These are phyloP conservation scores for Tolypocladium paradoxum DNA, from an alignment of 2,329 filamentous ascomycete species.

Conservation along the genomic window DNA sequence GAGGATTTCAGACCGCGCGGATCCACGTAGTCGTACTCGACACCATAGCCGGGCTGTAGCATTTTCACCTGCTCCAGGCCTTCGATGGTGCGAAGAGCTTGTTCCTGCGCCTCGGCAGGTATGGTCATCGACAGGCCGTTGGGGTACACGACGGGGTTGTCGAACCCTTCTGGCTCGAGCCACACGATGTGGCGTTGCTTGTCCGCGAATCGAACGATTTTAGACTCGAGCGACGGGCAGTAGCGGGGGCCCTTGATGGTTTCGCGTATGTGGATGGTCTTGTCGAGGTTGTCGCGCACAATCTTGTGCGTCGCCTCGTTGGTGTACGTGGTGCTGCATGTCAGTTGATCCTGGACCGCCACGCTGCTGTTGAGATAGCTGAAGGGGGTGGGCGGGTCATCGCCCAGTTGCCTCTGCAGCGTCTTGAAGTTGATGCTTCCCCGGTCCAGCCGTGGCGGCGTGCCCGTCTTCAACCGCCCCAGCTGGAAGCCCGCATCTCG, in stretches of 20 bases:
- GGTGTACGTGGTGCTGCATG: constrained; percentile 82
- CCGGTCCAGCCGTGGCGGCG: constrained; percentile 75
- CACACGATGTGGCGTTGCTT: constrained; percentile 81
- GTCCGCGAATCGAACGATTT: constrained; percentile 77
- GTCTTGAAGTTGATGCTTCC: constrained; percentile 69
- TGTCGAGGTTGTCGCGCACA: constrained; percentile 81
- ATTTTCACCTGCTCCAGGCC: constrained; percentile 84
- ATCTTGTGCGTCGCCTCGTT: constrained; percentile 75
- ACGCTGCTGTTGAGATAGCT: constrained; percentile 79
- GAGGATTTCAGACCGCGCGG: constrained; percentile 80
- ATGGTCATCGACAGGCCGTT: constrained; percentile 98
- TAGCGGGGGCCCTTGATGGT: constrained; percentile 90
- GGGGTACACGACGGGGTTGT: constrained; percentile 83
- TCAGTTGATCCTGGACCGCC: constrained; percentile 67
- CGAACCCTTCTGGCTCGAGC: constrained; percentile 93
- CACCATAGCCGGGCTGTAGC: constrained; percentile 91
- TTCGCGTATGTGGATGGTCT: constrained; percentile 92
- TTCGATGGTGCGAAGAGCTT: constrained; percentile 74
- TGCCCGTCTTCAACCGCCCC: constrained; percentile 89
- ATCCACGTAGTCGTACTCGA: constrained; percentile 98
- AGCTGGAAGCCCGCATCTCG: constrained; percentile 80
- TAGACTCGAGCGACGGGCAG: constrained; percentile 90
- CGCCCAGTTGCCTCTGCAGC: constrained; percentile 66
- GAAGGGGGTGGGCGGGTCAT: constrained; percentile 80
- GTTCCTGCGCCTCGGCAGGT: constrained; percentile 74